A percentile compares a stretch with the other conserved stretches of the same genome.
These are phyloP conservation scores for Erigeron canadensis DNA, from an alignment of 129 eudicot genomes.

Conservation along the genomic window DNA sequence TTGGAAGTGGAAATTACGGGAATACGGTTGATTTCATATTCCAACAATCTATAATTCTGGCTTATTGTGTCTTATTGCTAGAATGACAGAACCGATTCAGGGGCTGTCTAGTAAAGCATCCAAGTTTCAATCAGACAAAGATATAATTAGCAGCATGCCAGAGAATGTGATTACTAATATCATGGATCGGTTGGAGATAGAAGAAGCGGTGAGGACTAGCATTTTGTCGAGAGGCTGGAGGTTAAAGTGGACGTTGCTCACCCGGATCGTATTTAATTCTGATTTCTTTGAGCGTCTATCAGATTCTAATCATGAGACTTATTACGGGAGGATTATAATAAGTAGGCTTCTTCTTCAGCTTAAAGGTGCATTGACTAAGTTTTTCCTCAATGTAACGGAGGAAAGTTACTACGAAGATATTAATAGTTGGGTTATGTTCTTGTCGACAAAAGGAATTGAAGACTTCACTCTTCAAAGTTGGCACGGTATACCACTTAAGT, in stretches of 20 bases:
- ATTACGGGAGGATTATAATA: background rate
- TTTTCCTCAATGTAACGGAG: background rate
- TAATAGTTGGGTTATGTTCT: background rate
- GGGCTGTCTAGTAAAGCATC: background rate
- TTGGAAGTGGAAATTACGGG: too few relatives aligned
- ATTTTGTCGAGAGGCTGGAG: background rate
- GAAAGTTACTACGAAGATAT: background rate
- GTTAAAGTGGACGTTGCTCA: background rate
- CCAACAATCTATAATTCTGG: too few relatives aligned
- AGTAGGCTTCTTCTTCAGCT: background rate
- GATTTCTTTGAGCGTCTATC: too few relatives aligned
- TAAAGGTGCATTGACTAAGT: background rate
- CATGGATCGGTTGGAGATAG: background rate
- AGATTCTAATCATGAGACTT: too few relatives aligned
- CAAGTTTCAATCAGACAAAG: background rate
- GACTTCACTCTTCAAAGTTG: background rate
- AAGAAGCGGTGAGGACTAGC: slow-evolving; percentile 1
- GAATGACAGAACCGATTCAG: background rate
- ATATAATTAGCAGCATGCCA: background rate
- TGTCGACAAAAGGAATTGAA: background rate
- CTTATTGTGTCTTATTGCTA: too few relatives aligned
- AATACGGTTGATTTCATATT: too few relatives aligned
- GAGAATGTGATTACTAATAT: background rate
- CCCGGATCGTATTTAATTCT: background rate
- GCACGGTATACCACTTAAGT: too few relatives aligned